phyloP scores from a whole-genome alignment of 2,329 filamentous ascomycete species.

The Beauveria sp. region DNA sequence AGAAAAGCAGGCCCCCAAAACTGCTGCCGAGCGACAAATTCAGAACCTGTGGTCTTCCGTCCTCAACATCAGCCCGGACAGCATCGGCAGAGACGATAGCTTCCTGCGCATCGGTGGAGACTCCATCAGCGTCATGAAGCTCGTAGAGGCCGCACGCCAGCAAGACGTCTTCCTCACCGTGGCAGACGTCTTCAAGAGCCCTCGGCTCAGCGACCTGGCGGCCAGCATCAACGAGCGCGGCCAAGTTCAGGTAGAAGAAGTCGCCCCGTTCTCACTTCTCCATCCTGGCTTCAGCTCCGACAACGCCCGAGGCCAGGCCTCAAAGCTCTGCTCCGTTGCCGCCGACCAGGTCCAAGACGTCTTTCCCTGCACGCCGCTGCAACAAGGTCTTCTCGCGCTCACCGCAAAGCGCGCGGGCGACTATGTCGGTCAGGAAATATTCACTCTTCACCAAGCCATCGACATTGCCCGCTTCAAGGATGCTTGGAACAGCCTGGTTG shows the following conservation, averaged over 20 bases:
- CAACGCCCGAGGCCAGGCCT: not conserved
- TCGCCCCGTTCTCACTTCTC: slow-evolving; percentile 1
- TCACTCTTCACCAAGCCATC: not conserved
- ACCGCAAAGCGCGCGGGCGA: not conserved
- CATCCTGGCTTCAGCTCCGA: not conserved
- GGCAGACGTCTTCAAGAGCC: slow-evolving; percentile 24
- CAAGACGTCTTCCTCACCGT: slow-evolving; percentile 24
- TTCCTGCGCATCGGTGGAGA: slow-evolving; percentile 36
- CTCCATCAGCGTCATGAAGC: slow-evolving; percentile 35
- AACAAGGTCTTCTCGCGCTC: not conserved
- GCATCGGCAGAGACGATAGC: slow-evolving; percentile 23
- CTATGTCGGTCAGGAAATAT: slow-evolving; percentile 3
- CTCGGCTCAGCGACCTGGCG: slow-evolving; percentile 22
- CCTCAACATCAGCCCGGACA: slow-evolving; percentile 26
- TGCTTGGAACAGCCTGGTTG: slow-evolving; percentile 4
- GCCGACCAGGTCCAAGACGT: not conserved
- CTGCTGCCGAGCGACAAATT: slow-evolving; percentile 13
- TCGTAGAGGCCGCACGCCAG: slow-evolving; percentile 30
- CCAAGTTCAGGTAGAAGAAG: not conserved
- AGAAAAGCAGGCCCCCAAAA: not conserved
- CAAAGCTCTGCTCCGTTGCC: not conserved
- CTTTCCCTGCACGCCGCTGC: slow-evolving; percentile 7
- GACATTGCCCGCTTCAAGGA: not conserved
- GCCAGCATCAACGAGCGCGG: not conserved
- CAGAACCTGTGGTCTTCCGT: slow-evolving; percentile 32